phyloP scores from a whole-genome alignment of 768 basidiomycete genomes.

The Leccinum arenicola region DNA sequence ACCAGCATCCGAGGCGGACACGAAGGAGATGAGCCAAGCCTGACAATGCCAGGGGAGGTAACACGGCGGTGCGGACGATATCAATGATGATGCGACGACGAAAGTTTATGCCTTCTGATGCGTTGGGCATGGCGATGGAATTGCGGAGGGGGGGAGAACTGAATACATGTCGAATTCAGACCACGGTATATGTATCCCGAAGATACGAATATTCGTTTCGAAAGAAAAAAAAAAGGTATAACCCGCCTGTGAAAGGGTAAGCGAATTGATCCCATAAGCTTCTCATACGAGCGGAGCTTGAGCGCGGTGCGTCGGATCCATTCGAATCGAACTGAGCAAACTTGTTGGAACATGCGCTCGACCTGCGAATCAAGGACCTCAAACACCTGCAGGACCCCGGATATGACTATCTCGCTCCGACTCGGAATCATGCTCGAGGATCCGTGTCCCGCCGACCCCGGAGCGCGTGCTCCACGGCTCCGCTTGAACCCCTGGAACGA shows the following conservation, averaged over 20 bases:
- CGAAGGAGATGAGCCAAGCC: constrained; percentile 27
- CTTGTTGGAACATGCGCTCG: neutral
- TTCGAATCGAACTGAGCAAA: neutral
- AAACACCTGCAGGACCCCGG: constrained; percentile 7
- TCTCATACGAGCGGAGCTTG: constrained; percentile 15
- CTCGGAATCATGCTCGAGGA: no score
- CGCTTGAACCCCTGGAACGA: neutral
- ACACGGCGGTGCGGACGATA: constrained; percentile 37
- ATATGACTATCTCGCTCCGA: no score
- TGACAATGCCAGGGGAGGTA: constrained; percentile 41
- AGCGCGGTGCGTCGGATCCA: constrained; percentile 1
- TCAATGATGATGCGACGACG: constrained; percentile 51
- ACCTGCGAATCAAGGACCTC: constrained; percentile 5
- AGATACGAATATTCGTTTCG: constrained; percentile 10
- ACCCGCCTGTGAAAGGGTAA: constrained; percentile 13
- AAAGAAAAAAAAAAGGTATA: constrained; percentile 3
- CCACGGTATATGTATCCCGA: constrained; percentile 12
- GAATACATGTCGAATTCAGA: constrained; percentile 7
- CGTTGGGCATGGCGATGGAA: constrained; percentile 1
- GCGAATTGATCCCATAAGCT: constrained; percentile 5
- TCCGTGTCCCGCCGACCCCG: neutral
- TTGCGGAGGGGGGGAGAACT: neutral
- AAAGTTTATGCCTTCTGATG: constrained; percentile 29
- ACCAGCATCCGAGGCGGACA: constrained; percentile 34
- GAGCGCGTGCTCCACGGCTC: neutral